Evolutionary conservation across 768 basidiomycete species (phyloP).

Genomic region (Ramaria rubella): DNA sequence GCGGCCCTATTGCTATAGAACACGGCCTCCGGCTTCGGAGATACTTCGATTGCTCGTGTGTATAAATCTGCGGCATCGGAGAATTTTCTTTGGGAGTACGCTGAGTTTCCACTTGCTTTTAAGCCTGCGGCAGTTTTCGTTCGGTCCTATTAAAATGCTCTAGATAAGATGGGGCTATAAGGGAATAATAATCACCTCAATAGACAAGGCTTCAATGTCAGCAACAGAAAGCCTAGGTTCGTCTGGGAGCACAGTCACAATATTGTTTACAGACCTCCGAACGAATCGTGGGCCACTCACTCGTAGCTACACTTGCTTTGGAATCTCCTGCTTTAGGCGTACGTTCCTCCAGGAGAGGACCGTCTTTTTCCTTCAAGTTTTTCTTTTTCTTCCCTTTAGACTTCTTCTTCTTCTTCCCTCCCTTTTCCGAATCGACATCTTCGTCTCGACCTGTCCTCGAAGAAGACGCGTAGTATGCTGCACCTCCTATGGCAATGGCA

Average conservation of each 20-base stretch:
- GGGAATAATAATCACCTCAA: constrained; percentile 39
- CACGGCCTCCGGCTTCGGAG: constrained; percentile 80
- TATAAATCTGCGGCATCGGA: constrained; percentile 55
- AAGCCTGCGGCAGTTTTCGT: constrained; percentile 51
- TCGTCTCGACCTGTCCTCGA: constrained; percentile 34
- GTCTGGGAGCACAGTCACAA: constrained; percentile 26
- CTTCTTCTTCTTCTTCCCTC: constrained; percentile 38
- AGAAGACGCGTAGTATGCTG: constrained; percentile 67
- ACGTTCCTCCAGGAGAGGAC: constrained; percentile 77
- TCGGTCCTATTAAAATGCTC: constrained; percentile 46
- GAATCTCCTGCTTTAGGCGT: constrained; percentile 33
- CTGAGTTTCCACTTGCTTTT: constrained; percentile 66
- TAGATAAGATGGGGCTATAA: not conserved
- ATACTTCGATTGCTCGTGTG: constrained; percentile 66
- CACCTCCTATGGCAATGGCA: constrained; percentile 62
- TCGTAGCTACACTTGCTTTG: not conserved
- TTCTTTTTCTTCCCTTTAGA: constrained; percentile 49
- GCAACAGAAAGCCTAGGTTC: constrained; percentile 40
- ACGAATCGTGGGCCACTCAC: constrained; percentile 13
- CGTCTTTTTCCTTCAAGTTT: constrained; percentile 52
- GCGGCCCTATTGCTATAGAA: constrained; percentile 98
- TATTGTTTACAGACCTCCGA: constrained; percentile 9
- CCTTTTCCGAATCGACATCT: constrained; percentile 29
- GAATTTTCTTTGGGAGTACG: constrained; percentile 60
- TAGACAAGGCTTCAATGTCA: constrained; percentile 50